Percentiles rank a stretch among this genome's conserved stretches.
Conservation (phyloP, 208 protist species). For the Lotmaria passim region DNA sequence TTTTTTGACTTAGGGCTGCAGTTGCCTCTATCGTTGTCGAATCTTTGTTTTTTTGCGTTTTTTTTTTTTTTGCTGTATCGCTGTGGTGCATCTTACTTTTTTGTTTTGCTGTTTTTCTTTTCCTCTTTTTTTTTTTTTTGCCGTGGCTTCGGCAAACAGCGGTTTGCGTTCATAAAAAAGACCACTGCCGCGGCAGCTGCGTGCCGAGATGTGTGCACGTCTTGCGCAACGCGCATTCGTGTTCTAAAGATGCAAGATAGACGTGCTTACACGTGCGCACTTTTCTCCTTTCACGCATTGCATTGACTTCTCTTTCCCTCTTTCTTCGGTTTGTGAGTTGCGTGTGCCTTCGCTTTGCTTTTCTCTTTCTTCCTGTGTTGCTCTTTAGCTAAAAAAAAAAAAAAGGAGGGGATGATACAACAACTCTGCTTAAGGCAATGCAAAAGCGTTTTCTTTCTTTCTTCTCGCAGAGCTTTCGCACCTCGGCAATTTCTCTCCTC, state of each 20-base stretch:
- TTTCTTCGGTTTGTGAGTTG: not conserved
- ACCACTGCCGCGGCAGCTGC: not conserved
- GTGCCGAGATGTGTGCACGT: too few relatives aligned
- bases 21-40: slow-evolving; percentile 4
- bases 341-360: not conserved
- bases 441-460: slow-evolving; percentile 4
- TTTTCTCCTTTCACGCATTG: too few relatives aligned
- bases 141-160: not conserved
- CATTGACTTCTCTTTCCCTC: not conserved
- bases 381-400: not conserved
- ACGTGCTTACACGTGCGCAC: too few relatives aligned
- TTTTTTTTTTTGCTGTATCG: slow-evolving; percentile 21
- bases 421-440: not conserved
- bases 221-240: too few relatives aligned
- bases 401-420: not conserved
- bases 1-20: not conserved
- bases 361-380: slow-evolving; percentile 5
- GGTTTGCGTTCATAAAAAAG: not conserved
- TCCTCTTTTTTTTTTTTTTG: slow-evolving; percentile 16
- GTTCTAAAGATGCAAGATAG: too few relatives aligned
- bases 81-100: slow-evolving; percentile 3
- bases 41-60: too few relatives aligned
- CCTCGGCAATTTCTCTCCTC: too few relatives aligned
- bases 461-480: too few relatives aligned
- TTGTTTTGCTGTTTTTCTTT: slow-evolving; percentile 17